A percentile compares a stretch with the other conserved stretches of the same genome.
These are phyloP conservation scores for Exophiala mesophila DNA, from an alignment of 2,329 filamentous ascomycete species.

Conservation along the genomic window DNA sequence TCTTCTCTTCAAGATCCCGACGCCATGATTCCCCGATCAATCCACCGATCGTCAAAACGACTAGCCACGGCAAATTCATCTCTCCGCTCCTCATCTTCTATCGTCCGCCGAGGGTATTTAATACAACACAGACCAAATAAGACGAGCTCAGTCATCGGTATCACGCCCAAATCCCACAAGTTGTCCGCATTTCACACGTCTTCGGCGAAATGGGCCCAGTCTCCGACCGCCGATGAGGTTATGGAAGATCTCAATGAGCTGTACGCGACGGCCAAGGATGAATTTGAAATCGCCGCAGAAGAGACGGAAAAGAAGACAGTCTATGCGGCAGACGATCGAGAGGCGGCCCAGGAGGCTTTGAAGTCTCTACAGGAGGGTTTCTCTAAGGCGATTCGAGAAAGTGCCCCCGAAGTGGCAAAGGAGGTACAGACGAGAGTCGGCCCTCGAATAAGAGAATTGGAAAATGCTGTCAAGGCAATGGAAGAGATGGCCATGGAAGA, in stretches of 20 bases:
- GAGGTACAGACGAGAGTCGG: conserved; percentile 50
- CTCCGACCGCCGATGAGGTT: conserved; percentile 26
- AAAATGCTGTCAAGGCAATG: conserved; percentile 47
- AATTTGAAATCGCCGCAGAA: conserved; percentile 41
- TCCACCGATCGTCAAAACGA: background rate
- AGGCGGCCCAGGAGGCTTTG: conserved; percentile 50
- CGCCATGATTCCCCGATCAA: conserved; percentile 7
- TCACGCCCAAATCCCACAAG: too few species aligned
- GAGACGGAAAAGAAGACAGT: conserved; percentile 49
- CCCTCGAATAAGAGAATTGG: conserved; percentile 49
- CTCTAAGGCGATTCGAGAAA: conserved; percentile 38
- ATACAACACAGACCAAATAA: too few species aligned
- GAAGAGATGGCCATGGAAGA: conserved; percentile 49
- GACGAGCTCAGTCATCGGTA: too few species aligned
- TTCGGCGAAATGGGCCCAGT: conserved; percentile 9
- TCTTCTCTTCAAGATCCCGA: too few species aligned
- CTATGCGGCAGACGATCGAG: conserved; percentile 52
- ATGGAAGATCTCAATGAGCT: conserved; percentile 28
- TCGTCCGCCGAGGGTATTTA: too few species aligned
- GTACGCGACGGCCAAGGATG: conserved; percentile 28
- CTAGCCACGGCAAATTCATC: background rate
- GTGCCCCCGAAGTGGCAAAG: conserved; percentile 40
- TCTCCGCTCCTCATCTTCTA: too few species aligned
- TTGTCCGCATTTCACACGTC: conserved; percentile 20
- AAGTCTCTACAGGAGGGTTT: conserved; percentile 47